Percentiles rank a stretch among this genome's conserved stretches.
These are phyloP conservation scores for Globisporangium megalacanthum DNA, from an alignment of 352 stramenopile genomes.

Conservation along the genomic window DNA sequence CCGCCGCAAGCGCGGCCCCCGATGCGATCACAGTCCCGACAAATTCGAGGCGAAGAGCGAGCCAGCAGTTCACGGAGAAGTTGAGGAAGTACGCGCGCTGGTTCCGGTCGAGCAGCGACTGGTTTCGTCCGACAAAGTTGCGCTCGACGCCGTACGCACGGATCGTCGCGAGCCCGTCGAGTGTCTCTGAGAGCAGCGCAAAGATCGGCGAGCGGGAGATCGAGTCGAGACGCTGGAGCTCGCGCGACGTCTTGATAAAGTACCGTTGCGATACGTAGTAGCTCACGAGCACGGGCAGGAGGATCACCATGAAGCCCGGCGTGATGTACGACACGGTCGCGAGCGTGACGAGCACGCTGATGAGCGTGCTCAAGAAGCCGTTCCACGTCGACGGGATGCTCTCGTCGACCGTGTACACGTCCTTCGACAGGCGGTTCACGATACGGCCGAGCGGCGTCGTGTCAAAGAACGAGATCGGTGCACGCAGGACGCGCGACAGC, in stretches of 20 bases:
- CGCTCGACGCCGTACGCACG: conserved; percentile 64
- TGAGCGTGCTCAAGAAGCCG: conserved; percentile 66
- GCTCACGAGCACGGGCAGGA: conserved; percentile 61
- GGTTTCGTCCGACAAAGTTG: conserved; percentile 48
- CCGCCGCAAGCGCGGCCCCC: conserved; percentile 44
- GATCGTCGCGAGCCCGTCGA: conserved; percentile 94
- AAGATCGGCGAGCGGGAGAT: conserved; percentile 94
- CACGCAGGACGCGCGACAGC: conserved; percentile 87
- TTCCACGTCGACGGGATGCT: conserved; percentile 62
- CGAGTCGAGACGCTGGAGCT: conserved; percentile 96
- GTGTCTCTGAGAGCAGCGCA: conserved; percentile 90
- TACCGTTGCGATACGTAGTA: conserved; percentile 87
- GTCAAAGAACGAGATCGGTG: conserved; percentile 80
- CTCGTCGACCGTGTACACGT: conserved; percentile 75
- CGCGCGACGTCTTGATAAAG: conserved; percentile 88
- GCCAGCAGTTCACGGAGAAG: conserved; percentile 71
- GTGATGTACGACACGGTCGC: conserved; percentile 70
- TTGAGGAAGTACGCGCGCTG: conserved; percentile 73
- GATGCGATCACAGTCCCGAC: conserved; percentile 57
- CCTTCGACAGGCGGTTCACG: conserved; percentile 73
- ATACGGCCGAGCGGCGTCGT: conserved; percentile 74
- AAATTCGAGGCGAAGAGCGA: conserved; percentile 71
- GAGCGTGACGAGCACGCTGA: conserved; percentile 59
- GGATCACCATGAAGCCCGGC: conserved; percentile 60
- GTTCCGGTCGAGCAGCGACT: conserved; percentile 55